phyloP scores from a whole-genome alignment of 2,329 filamentous ascomycete species.

The Epichloe baconii region DNA sequence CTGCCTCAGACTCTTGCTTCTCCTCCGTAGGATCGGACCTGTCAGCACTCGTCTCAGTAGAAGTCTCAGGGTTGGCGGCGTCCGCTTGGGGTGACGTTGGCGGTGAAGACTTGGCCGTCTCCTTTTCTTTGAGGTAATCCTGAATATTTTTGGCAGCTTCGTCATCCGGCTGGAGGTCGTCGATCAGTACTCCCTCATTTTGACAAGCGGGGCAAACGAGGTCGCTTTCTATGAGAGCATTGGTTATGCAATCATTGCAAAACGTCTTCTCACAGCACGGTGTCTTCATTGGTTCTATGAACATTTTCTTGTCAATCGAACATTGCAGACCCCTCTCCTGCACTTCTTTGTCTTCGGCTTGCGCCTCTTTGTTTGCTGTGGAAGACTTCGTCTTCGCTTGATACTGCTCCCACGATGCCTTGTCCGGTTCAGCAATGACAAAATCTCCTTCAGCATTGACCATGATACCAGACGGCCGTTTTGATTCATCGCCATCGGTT shows the following conservation, averaged over 20 bases:
- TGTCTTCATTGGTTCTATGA: slow-evolving; percentile 97
- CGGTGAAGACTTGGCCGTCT: slow-evolving; percentile 30
- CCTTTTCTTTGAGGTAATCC: slow-evolving; percentile 51
- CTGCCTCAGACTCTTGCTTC: neutral
- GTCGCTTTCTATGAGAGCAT: slow-evolving; percentile 96
- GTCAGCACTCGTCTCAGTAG: slow-evolving; percentile 17
- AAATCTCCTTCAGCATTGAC: slow-evolving; percentile 96
- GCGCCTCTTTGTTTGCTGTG: slow-evolving; percentile 64
- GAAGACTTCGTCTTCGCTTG: slow-evolving; percentile 88
- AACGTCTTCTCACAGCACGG: slow-evolving; percentile 97
- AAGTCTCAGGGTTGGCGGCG: slow-evolving; percentile 28
- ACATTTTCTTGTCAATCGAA: slow-evolving; percentile 93
- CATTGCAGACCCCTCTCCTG: slow-evolving; percentile 84
- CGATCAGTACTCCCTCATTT: slow-evolving; percentile 81
- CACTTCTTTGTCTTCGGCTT: slow-evolving; percentile 71
- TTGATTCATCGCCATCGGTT: slow-evolving; percentile 67
- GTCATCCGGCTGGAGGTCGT: slow-evolving; percentile 75
- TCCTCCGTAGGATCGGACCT: slow-evolving; percentile 25
- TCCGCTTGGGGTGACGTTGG: slow-evolving; percentile 21
- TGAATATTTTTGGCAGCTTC: slow-evolving; percentile 68
- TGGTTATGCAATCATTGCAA: slow-evolving; percentile 99
- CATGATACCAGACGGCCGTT: slow-evolving; percentile 84
- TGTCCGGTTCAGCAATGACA: slow-evolving; percentile 91
- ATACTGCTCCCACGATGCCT: slow-evolving; percentile 92
- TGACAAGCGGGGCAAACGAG: slow-evolving; percentile 89